Evolutionary conservation across 139 green algal genomes (phyloP), one percentile per base, ranked within the genome.

Genomic region (Raphidocelis subcapitata): DNA sequence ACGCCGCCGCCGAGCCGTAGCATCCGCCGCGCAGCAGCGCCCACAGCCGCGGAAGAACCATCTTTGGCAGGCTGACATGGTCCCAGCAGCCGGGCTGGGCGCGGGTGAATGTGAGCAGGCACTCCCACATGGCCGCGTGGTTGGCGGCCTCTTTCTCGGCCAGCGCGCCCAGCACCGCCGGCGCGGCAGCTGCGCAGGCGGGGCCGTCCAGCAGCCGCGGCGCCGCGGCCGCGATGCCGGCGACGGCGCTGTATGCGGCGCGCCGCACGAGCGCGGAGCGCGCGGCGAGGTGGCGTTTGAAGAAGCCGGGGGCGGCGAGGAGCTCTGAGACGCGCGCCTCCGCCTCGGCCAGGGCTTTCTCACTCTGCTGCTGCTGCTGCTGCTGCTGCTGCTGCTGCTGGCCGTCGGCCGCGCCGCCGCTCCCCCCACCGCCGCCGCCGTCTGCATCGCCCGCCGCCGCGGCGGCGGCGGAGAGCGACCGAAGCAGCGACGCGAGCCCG

Each of bases 101-200:
- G 24, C 65, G 59, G 20, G 81, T 51, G 68, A 87, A 91, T 5
- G 76, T 79, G 28, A 96, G 81, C 36, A 95, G 33, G 70, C 88
- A 76, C 28, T 87, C 88, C 92, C 91, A 96, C 86, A 94, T 88
- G 0, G 72, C 78, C 3, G 68, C 57, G 65, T 95, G 92, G 72
- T 84, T 88, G 16, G n/a, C 44, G 0, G 85, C 23, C 4, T 94
- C 86, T 67, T 85, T 85, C 26, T 97, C 92, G 16, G 66, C 68
- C 18, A 86, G 60, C 26, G 66, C 75, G 0, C 79, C 79, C 18
- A 88, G 62, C 18, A 82, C 64, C 20, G 62, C 64, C 2, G 57
- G 37, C 26, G 77, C 61, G 12, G 64, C 47, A 41, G n/a, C n/a
- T n/a, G 47, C 62, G 52, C 44, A 32, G 44, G 35, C 51, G 28